Conservation (phyloP, 352 stramenopile species). For the Globisporangium polare region DNA sequence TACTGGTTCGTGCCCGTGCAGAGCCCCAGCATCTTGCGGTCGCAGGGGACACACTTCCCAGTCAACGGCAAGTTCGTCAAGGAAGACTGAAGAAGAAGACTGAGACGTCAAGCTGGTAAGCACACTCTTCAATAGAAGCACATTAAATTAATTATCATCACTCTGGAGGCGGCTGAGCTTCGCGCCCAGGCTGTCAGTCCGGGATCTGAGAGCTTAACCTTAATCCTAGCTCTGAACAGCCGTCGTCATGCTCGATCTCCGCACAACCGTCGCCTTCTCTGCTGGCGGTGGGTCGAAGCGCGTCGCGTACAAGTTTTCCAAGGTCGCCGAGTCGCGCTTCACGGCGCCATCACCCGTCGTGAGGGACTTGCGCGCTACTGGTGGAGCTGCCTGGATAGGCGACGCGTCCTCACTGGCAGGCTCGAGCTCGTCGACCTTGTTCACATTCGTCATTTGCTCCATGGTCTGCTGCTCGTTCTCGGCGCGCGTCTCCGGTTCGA, state of each 20-base stretch:
- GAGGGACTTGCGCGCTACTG: neutral
- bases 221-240: constrained; percentile 5
- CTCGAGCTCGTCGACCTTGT: neutral
- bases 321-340: constrained; percentile 19
- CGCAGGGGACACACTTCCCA: constrained; percentile 45
- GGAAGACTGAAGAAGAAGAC: constrained; percentile 31
- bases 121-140: constrained; percentile 1
- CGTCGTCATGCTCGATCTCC: constrained; percentile 21
- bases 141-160: constrained; percentile 5
- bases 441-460: neutral
- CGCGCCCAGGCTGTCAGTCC: too few relatives aligned
- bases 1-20: constrained; percentile 76
- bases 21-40: constrained; percentile 41
- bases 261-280: constrained; percentile 10
- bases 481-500: constrained; percentile 22
- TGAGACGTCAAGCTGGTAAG: neutral
- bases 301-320: constrained; percentile 60
- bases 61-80: constrained; percentile 52
- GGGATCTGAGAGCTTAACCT: neutral
- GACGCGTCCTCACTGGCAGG: neutral
- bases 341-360: neutral
- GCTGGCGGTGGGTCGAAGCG: constrained; percentile 39
- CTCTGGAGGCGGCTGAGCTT: neutral
- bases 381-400: neutral
- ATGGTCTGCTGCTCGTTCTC: neutral